These are phyloP conservation scores for Cyberlindnera maritima DNA, from an alignment of 805 yeast species.

Conservation along the genomic window DNA sequence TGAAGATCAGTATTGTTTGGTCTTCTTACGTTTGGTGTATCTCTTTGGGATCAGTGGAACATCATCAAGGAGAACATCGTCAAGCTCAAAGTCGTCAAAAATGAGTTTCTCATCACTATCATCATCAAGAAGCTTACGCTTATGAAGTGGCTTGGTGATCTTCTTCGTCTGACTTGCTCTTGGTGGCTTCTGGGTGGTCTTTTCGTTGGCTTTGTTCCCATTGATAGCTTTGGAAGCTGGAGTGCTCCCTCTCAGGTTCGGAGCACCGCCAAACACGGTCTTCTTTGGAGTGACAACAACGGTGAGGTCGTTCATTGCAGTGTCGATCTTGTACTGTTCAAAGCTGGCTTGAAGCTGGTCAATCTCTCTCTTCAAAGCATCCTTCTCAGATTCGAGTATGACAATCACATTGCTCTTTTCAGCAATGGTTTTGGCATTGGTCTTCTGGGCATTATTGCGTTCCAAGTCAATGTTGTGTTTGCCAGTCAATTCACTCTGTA, in stretches of 20 bases:
- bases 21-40: slow-evolving; percentile 23
- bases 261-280: neutral
- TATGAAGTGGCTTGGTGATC: slow-evolving; percentile 1
- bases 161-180: neutral
- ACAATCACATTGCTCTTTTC: slow-evolving; percentile 1
- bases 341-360: slow-evolving; percentile 3
- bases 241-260: neutral
- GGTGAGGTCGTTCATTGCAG: neutral
- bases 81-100: slow-evolving; percentile 26
- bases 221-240: neutral
- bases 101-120: slow-evolving; percentile 20
- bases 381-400: slow-evolving; percentile 8
- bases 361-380: slow-evolving; percentile 5
- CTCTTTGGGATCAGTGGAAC: slow-evolving; percentile 18
- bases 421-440: neutral
- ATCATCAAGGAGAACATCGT: slow-evolving; percentile 8
- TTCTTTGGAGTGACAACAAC: neutral
- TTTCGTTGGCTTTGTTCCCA: neutral
- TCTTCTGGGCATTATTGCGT: slow-evolving; percentile 22
- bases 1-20: slow-evolving; percentile 9
- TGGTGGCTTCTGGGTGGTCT: neutral
- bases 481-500: slow-evolving; percentile 8
- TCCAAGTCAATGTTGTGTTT: slow-evolving; percentile 1
- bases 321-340: neutral
- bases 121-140: slow-evolving; percentile 32